Percentiles rank a stretch among this genome's conserved stretches.
These are phyloP conservation scores for Rhizopogon roseolus DNA, from an alignment of 768 basidiomycete genomes.

Conservation along the genomic window DNA sequence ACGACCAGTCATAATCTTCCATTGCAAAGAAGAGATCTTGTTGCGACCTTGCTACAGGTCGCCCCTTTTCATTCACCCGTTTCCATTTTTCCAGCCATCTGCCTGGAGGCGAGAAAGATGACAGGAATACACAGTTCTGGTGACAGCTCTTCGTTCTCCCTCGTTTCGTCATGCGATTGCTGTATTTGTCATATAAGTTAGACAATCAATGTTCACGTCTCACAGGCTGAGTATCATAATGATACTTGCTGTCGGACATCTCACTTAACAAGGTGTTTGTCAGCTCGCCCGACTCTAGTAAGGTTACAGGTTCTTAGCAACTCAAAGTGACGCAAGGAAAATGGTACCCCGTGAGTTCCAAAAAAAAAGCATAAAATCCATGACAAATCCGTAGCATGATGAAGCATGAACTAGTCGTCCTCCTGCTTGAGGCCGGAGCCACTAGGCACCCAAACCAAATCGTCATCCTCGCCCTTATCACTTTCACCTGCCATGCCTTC, in stretches of 20 bases:
- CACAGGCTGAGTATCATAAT: no score
- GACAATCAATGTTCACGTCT: no score
- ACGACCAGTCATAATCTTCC: neutral
- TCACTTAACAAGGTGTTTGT: no score
- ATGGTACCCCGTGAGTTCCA: neutral
- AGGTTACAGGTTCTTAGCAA: neutral
- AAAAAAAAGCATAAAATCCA: neutral
- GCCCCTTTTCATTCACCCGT: neutral
- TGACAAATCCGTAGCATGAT: no score
- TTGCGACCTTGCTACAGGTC: neutral
- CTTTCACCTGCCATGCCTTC: conserved; percentile 19
- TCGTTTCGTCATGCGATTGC: no score
- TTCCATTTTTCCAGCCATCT: no score
- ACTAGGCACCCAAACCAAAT: conserved; percentile 28
- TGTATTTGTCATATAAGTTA: neutral
- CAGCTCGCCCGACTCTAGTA: neutral
- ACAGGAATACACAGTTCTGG: neutral
- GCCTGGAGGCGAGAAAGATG: neutral
- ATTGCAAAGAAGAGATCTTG: neutral
- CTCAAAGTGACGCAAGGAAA: neutral
- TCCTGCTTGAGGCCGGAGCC: conserved; percentile 7
- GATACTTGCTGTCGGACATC: no score
- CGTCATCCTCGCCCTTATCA: conserved; percentile 23
- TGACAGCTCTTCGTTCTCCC: neutral
- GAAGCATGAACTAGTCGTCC: conserved; percentile 6